Evolutionary conservation across 2,329 filamentous ascomycete genomes (phyloP), one percentile per base, ranked within the genome.

Genomic region (Monosporascus sp.): DNA sequence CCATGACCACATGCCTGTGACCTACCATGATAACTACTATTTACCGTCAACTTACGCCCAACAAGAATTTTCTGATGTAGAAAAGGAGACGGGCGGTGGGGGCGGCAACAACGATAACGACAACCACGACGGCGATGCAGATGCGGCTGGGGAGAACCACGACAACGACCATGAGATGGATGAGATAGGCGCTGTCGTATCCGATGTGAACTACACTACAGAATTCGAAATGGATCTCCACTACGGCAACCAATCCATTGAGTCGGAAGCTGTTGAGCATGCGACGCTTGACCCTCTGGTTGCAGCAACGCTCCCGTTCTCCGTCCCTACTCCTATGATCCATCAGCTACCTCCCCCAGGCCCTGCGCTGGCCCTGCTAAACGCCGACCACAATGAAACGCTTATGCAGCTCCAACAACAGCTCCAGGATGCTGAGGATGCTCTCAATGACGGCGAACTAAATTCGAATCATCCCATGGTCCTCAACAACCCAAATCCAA

Each of bases 401-500:
- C 27, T 45, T 22, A 49, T 38, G 9, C 46, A 47, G 1, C 20
- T 55, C 17, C 51, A 52, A 6, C 57, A 59, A 38, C 52, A 57
- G 8, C 37, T 53, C 39, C 52, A 60, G 35, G 58, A 63, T 52
- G 55, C 54, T 11, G 37, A 55, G 31, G 55, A 58, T 15, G 50
- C 49, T 27, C 43, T 46, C 8, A 46, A 46, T n/a, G 24, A 46
- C n/a, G 22, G 25, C 24, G 59, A 53, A 31, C 47, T 49, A 20
- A 55, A 50, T 38, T 58, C 54, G 31, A 51, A 59, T 47, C 66
- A 71, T 49, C 65, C 69, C 15, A 57, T 64, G 37, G 59, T 68
- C 43, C 43, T 69, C 46, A 66, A 63, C 52, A 70, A 68, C 54
- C 62, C 64, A 5, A 68, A 68, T 41, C 59, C 64, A n/a, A 58